phyloP scores from a whole-genome alignment of 139 green algal genomes.

The Chlorella sp. region DNA sequence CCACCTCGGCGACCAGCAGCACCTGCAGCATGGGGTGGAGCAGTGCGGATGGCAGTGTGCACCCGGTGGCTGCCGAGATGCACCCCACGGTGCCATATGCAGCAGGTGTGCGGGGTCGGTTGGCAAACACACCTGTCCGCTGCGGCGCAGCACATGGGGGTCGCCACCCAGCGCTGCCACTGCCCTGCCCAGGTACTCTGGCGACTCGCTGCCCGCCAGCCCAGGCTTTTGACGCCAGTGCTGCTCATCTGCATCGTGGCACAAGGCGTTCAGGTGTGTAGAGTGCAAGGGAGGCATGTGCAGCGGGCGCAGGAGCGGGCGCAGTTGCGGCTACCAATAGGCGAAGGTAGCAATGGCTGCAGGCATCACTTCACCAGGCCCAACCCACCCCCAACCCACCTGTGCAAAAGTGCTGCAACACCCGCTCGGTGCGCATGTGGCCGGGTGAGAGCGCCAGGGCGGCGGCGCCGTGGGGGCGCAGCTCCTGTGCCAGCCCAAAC shows the following conservation, averaged over 20 bases:
- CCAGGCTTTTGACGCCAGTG: constrained; percentile 1
- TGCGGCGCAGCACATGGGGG: not conserved
- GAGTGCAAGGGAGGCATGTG: not conserved
- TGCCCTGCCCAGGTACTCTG: constrained; percentile 17
- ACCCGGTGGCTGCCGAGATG: not conserved
- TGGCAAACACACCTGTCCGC: not conserved
- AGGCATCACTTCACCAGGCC: not conserved
- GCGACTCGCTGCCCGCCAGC: constrained; percentile 12
- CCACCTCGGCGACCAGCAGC: constrained; percentile 11
- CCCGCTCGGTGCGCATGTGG: constrained; percentile 21
- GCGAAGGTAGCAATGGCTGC: not conserved
- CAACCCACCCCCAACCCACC: not conserved
- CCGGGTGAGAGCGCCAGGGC: constrained; percentile 6
- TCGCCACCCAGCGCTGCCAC: constrained; percentile 12
- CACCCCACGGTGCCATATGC: no score
- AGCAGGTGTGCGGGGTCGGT: not conserved
- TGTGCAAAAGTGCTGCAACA: constrained; percentile 1
- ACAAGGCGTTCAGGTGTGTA: not conserved
- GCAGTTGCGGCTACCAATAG: not conserved
- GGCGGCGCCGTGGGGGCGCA: not conserved
- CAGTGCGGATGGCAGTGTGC: not conserved
- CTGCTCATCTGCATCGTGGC: not conserved
- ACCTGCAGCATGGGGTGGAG: not conserved
- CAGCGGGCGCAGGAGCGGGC: not conserved
- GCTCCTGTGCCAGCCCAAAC: not conserved